A percentile compares a stretch with the other conserved stretches of the same genome.
phyloP scores from a whole-genome alignment of 2,329 filamentous ascomycete species.

The Amphichorda felina region DNA sequence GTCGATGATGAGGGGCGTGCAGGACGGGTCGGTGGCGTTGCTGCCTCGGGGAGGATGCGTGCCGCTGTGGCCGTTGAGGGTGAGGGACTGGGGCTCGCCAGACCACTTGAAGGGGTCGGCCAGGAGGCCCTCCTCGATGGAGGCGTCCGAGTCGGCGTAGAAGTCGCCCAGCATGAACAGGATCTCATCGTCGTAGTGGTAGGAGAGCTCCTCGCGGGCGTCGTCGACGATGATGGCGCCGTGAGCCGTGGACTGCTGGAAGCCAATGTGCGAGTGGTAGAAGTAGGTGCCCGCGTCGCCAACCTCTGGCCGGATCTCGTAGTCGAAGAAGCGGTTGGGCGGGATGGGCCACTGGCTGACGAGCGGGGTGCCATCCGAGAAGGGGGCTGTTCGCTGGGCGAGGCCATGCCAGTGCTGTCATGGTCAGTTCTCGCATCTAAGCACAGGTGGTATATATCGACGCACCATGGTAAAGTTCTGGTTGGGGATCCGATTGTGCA shows the following conservation, averaged over 20 bases:
- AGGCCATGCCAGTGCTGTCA: slow-evolving; percentile 57
- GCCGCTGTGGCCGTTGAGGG: slow-evolving; percentile 9
- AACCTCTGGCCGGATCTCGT: slow-evolving; percentile 41
- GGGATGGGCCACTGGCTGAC: slow-evolving; percentile 56
- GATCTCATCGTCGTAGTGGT: slow-evolving; percentile 50
- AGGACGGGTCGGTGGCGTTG: slow-evolving; percentile 11
- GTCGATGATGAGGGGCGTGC: slow-evolving; percentile 38
- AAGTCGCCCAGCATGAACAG: slow-evolving; percentile 44
- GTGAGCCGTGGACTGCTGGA: slow-evolving; percentile 45
- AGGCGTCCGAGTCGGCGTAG: slow-evolving; percentile 39
- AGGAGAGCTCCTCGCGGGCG: slow-evolving; percentile 28
- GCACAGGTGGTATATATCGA: no score
- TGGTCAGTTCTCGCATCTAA: slow-evolving; percentile 6
- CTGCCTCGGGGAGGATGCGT: neutral
- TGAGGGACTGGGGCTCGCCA: slow-evolving; percentile 36
- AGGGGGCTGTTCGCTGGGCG: slow-evolving; percentile 44
- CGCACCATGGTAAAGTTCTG: slow-evolving; percentile 45
- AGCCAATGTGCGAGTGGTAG: slow-evolving; percentile 55
- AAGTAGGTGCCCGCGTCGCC: slow-evolving; percentile 53
- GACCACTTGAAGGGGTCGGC: slow-evolving; percentile 41
- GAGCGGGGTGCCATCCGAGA: slow-evolving; percentile 49
- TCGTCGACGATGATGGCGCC: slow-evolving; percentile 50
- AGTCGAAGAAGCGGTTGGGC: slow-evolving; percentile 52
- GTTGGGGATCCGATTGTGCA: slow-evolving; percentile 43
- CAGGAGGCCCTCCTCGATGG: slow-evolving; percentile 36